Base-by-base conservation (phyloP, 2,329 filamentous ascomycete species). In the Berkeleyomyces basicola region DNA sequence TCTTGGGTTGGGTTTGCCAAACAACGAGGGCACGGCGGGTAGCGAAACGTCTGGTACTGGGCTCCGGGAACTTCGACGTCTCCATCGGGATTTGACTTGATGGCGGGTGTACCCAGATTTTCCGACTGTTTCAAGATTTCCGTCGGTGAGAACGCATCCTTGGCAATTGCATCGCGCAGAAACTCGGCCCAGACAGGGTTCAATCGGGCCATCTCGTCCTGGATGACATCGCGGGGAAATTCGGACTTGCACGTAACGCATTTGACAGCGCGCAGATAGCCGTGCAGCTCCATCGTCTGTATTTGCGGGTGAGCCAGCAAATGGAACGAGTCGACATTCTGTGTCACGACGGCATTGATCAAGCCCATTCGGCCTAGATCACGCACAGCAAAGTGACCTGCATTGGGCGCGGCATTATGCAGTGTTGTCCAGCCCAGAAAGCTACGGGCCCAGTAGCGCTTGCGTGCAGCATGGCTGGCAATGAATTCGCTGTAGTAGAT, bases 251-350 rank as follows among this genome's bases (percentile, higher is more conserved):
- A 99, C 68, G 83, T 88, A 10, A 87, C 82, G 74, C 93, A 99
- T 61, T 90, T 80, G 39, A 90, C 81, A 39, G 86, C 83, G 67
- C 91, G 82, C 58, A 99, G 79, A 73, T 93, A 95, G 67, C 93
- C 93, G 72, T 99, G 93, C 59, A 99, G 79, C 73, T 97, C 92
- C 55, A 95, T 76, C 7, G 88, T 93, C 4, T 82, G 80, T 51
- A 91, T 74, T 7, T 77, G 71, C 0, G 90, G 88, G 72, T 96
- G 91, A 0, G 90, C 87, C 64, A 75, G 75, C 2, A 80, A 78
- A 73, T 99, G 93, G 71, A 99, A 95, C 2, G 90, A 96, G 74
- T 99, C 93, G 60, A 99, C 93, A 70, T 97, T 97, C 72, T 99
- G 93, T 47, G 93, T 97, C 67, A 99, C 84, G 64, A 96, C 88